Evolutionary conservation across 495 filamentous ascomycete genomes (phyloP).

Genomic region (Copromyces sp.): DNA sequence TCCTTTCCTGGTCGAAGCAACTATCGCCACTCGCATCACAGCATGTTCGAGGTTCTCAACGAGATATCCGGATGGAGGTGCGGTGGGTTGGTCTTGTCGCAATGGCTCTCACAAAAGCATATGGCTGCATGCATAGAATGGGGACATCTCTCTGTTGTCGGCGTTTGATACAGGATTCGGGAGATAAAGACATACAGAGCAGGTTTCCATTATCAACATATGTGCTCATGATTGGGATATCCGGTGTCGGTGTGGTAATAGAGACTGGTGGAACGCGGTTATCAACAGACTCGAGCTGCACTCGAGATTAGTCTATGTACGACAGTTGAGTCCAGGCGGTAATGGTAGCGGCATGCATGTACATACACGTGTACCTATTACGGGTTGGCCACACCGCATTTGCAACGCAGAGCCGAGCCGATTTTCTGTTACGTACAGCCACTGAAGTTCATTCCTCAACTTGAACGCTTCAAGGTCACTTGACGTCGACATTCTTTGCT

Average conservation of each 20-base stretch:
- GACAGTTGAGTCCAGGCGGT: neutral
- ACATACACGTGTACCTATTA: neutral
- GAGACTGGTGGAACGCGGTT: neutral
- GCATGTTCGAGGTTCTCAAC: neutral
- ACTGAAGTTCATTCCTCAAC: neutral
- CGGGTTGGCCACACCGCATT: neutral
- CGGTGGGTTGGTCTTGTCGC: neutral
- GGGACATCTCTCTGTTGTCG: neutral
- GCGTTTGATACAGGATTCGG: neutral
- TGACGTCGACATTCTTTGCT: neutral
- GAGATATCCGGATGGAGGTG: neutral
- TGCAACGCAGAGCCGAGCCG: neutral
- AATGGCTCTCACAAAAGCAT: neutral
- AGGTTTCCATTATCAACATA: neutral
- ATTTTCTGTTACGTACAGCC: neutral
- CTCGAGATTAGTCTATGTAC: neutral
- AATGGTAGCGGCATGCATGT: neutral
- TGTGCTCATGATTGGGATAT: neutral
- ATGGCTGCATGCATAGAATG: neutral
- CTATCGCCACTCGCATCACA: neutral
- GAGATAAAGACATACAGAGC: neutral
- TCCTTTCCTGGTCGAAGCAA: neutral
- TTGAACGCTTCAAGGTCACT: neutral
- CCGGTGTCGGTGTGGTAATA: neutral
- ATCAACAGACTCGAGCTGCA: neutral